Base-by-base conservation (phyloP, 2,329 filamentous ascomycete species). In the Pseudopyricularia javanii region DNA sequence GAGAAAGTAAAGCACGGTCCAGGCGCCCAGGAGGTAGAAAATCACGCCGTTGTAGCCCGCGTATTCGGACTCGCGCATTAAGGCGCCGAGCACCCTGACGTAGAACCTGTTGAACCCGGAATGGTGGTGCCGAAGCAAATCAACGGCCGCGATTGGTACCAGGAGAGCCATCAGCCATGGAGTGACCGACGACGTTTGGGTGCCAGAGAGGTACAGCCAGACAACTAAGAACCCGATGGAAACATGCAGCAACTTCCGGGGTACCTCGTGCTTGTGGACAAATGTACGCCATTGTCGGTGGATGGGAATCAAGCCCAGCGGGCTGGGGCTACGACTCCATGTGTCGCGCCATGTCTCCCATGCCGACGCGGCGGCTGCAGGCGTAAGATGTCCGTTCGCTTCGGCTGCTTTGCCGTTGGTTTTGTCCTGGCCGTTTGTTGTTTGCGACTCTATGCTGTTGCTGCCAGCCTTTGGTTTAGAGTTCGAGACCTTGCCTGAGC, bases 41-140 rank as follows among this genome's bases (percentile, higher is more conserved):
- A 98, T 94, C 59, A 97, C 91, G 51, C 93, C 93, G 66, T 98
- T 98, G 76, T 89, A 98, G 51, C 90, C 88, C 49, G 84, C 78
- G 60, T 91, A 95, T 70, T 98, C 93, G 58, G 86, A 93, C 72
- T 98, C 93, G 53, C 93, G 87, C 93, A 98, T 98, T 60, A 98
- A 75, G 1, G 91, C 89, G 48, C 93, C 93, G 14, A 97, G 71
- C 35, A 80, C 77, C 54, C 79, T 82, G 61, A 97, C 91, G 68
- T 97, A 98, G 54, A 95, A 66, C 35, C 84, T 78, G 67, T 98
- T 98, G 63, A 98, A 79, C 1, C 82, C 77, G 55, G 86, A 80
- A 61, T 83, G 93, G 60, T 82, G 81, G 69, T 96, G 91, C 51
- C 93, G 87, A 49, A 95, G 71, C 60, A 90, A 75, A 67, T 98